A percentile compares a stretch with the other conserved stretches of the same genome.
phyloP scores from a whole-genome alignment of 768 basidiomycete genomes.

The Psilocybe cubensis region DNA sequence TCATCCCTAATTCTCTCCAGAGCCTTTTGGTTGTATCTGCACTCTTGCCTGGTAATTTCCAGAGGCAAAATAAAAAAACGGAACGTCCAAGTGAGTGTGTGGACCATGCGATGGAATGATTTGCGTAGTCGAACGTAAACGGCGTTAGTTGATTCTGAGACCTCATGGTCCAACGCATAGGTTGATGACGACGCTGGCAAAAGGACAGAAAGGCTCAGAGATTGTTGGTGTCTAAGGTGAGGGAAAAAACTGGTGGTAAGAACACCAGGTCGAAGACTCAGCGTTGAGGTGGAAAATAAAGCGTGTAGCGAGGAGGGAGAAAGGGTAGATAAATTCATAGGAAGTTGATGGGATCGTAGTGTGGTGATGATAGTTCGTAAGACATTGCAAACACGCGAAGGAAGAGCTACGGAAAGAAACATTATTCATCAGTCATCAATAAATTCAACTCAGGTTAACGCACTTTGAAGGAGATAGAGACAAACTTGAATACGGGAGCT shows the following conservation, averaged over 20 bases:
- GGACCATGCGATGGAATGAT: background rate
- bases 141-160: background rate
- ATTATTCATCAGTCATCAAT: conserved; percentile 10
- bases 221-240: conserved; percentile 43
- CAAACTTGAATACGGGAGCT: conserved; percentile 58
- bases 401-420: conserved; percentile 42
- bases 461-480: conserved; percentile 81
- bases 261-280: conserved; percentile 49
- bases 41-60: conserved; percentile 69
- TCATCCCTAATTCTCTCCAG: conserved; percentile 70
- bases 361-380: conserved; percentile 42
- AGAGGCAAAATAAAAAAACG: conserved; percentile 53
- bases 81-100: conserved; percentile 23
- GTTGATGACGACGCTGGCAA: conserved; percentile 14
- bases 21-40: conserved; percentile 56
- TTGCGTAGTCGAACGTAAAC: background rate
- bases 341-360: conserved; percentile 46
- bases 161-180: background rate
- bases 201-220: conserved; percentile 22
- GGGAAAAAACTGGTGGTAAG: conserved; percentile 69
- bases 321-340: conserved; percentile 49
- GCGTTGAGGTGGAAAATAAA: conserved; percentile 46
- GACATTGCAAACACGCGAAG: conserved; percentile 42
- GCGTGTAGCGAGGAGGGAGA: conserved; percentile 49
- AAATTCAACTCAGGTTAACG: conserved; percentile 26